Percentiles rank a stretch among this genome's conserved stretches.
phyloP scores from a whole-genome alignment of 345 rosid genomes.

The Garcia nutans region DNA sequence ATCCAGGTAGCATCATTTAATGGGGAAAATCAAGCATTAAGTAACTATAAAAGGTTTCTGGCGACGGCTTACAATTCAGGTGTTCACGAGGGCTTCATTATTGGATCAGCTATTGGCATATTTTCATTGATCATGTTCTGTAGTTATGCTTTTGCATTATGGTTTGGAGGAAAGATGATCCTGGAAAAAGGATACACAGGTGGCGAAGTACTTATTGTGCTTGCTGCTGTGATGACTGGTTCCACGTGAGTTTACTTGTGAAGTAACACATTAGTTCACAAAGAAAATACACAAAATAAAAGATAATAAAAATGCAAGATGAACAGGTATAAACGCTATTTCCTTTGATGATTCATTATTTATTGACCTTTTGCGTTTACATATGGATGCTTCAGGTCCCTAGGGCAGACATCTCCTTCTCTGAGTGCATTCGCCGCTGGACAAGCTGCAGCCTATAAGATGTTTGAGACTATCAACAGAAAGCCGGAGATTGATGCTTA shows the following conservation, averaged over 20 bases:
- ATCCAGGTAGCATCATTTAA: conserved; percentile 68
- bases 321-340: too few species aligned
- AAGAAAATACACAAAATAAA: not conserved
- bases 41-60: conserved; percentile 44
- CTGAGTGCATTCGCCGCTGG: conserved; percentile 73
- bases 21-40: conserved; percentile 56
- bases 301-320: not conserved
- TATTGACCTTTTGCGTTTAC: too few species aligned
- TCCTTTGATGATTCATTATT: not conserved
- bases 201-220: conserved; percentile 55
- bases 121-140: conserved; percentile 36
- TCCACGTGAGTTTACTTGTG: conserved; percentile 51
- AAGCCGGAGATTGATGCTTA: conserved; percentile 66
- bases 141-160: conserved; percentile 50
- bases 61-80: conserved; percentile 48
- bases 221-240: conserved; percentile 55
- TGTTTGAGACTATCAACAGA: conserved; percentile 74
- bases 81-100: conserved; percentile 46
- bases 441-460: conserved; percentile 73
- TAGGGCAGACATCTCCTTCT: conserved; percentile 78
- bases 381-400: conserved; percentile 49
- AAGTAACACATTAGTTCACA: not conserved
- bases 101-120: conserved; percentile 53
- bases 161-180: conserved; percentile 63
- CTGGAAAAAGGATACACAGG: conserved; percentile 53